Base-by-base conservation (phyloP, 2,329 filamentous ascomycete genomes). In the Aspergillus sp. region DNA sequence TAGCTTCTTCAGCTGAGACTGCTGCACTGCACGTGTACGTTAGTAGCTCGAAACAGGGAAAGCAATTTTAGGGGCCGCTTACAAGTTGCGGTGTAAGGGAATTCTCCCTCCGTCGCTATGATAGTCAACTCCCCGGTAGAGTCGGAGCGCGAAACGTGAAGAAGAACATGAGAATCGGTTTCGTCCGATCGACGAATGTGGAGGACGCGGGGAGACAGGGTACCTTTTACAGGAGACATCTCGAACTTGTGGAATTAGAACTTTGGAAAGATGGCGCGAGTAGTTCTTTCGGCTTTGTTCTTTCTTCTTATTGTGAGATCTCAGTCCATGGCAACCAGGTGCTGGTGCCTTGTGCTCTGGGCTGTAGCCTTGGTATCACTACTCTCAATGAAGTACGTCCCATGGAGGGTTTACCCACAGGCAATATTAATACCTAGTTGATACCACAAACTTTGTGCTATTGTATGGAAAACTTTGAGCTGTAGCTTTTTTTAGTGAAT, bases 101-200 rank as follows among this genome's bases (percentile, higher is more conserved):
- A 74, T 60, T 84, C 80, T 47, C 82, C 81, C 67, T 88, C 84
- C 24, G 84, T 86, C 22, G 81, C 85, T 11, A 81, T 73, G 26
- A 88, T 74, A 53, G 78, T 78, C 38, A 86, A 67, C 64, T 86
- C 82, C 9, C 71, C 61, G 59, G 71, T 58, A 53, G 68, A 62
- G n/a, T 71, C 68, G 12, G 66, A 60, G 18, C 60, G 72, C 48
- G 72, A 69, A 56, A 84, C 77, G 62, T 83, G 76, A 32, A 86
- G 66, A 15, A 87, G 74, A 20, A 86, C 74, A 63, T 72, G 76
- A 12, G 68, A 66, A 18, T 66, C 66, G 15, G 65, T 63, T 18
- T 72, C 66, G 56, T 78, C 77, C 42, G 78, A 80, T 48, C 82
- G 77, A 44, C 75, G 73, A 61, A 86, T 71, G 39, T 80, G 79